These are phyloP conservation scores for Clausena lansium DNA, from an alignment of 345 rosid genomes.

Conservation along the genomic window DNA sequence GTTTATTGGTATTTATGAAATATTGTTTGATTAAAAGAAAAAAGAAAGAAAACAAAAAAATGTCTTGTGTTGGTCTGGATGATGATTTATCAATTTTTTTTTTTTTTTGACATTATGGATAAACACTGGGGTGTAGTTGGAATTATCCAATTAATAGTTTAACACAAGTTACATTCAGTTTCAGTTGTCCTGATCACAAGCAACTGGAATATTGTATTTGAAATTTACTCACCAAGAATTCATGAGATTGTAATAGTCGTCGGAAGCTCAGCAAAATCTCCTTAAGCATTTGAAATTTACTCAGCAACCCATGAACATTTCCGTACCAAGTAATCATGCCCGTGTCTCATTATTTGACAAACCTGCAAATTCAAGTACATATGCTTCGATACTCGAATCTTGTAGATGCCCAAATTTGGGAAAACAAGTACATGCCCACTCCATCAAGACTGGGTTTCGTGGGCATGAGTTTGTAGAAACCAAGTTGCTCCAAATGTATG, in stretches of 20 bases:
- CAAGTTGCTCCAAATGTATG: slow-evolving; percentile 59
- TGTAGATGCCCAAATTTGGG: slow-evolving; percentile 40
- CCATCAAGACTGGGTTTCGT: slow-evolving; percentile 42
- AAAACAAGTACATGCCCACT: slow-evolving; percentile 49
- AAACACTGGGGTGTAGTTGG: too few relatives aligned
- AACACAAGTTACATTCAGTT: too few relatives aligned
- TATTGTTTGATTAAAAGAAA: too few relatives aligned
- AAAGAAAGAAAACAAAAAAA: too few relatives aligned
- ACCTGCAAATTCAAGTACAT: slow-evolving; percentile 31
- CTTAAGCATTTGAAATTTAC: background rate
- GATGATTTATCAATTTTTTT: too few relatives aligned
- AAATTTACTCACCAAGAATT: background rate
- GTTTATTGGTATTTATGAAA: too few relatives aligned
- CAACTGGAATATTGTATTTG: too few relatives aligned
- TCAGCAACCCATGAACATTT: slow-evolving; percentile 6
- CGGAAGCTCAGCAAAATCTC: background rate
- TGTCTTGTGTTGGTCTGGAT: too few relatives aligned
- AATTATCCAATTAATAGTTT: too few relatives aligned
- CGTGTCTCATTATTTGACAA: slow-evolving; percentile 22
- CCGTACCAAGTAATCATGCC: background rate
- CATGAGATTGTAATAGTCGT: background rate
- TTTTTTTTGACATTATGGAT: too few relatives aligned
- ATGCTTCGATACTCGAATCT: slow-evolving; percentile 50
- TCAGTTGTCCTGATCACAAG: too few relatives aligned
- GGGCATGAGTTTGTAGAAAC: slow-evolving; percentile 57